Base-by-base conservation (phyloP, 2,329 filamentous ascomycete species). In the Pyrenophora graminea region DNA sequence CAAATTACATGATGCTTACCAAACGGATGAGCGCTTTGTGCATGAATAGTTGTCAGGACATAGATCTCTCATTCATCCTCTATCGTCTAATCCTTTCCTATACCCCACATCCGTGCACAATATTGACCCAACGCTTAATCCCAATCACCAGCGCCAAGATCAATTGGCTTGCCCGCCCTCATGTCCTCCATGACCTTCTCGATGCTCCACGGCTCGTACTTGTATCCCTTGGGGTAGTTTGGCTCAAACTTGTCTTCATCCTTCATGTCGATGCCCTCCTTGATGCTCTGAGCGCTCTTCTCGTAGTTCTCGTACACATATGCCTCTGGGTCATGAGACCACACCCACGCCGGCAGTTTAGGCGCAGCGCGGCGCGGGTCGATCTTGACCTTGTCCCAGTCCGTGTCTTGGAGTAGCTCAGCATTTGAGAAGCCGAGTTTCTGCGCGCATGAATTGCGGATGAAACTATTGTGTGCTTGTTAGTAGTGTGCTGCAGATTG, bases 361-460 rank as follows among this genome's bases (percentile, higher is more conserved):
- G 76, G 75, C 15, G 74, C 73, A 12, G 75, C 76, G 6, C 72
- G 67, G 33, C 74, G 70, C 0, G 76, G 76, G 54, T 78, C 73
- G 2, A 77, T 64, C 61, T 77, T 75, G 50, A 79, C 76, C 53
- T 78, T 78, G 49, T 74, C 70, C 77, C 77, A 79, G 59, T 79
- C 74, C 9, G 77, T 79, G 48, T 77, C 73, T 61, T 79, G 76
- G 1, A 79, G 70, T 7, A 78, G 71, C 61, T 78, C 76, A 21
- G 76, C 67, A 61, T 79, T 77, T 55, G 73, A 72, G 67, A 78
- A 78, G 36, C 76, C 74, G 31, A 79, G 72, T 49, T 80, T 79
- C 49, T 80, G 79, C 2, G 76, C 76, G 66, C 78, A 80, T 5
- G 74, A 71, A 41, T 76, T 78, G 43, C 77, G 75, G 52, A 76